These are phyloP conservation scores for Volvox africanus DNA, from an alignment of 139 green algal genomes.

Conservation along the genomic window DNA sequence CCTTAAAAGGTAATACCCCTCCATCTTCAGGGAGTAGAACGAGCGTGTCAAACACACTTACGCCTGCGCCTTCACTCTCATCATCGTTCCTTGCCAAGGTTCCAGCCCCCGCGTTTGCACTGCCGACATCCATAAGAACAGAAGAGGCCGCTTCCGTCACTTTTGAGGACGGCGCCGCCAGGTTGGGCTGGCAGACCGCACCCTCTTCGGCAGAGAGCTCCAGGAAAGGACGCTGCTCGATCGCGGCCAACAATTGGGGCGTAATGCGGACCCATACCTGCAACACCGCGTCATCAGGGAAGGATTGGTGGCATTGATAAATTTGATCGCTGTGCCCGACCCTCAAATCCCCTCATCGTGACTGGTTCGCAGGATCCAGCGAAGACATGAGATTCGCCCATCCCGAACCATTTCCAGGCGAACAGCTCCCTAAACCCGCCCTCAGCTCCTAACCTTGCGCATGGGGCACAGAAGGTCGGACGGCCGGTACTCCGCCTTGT, in stretches of 20 bases:
- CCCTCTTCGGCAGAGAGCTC: slow-evolving; percentile 47
- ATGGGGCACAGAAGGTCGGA: slow-evolving; percentile 92
- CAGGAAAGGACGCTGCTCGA: slow-evolving; percentile 50
- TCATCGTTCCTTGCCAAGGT: too few relatives aligned
- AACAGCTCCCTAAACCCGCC: too few relatives aligned
- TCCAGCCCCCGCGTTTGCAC: too few relatives aligned
- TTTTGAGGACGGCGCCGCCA: slow-evolving; percentile 21
- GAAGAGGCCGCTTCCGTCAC: too few relatives aligned
- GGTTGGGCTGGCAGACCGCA: slow-evolving; percentile 41
- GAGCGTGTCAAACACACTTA: neutral
- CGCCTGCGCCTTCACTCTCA: neutral
- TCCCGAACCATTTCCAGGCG: too few relatives aligned
- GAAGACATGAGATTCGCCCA: too few relatives aligned
- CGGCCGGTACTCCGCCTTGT: slow-evolving; percentile 91
- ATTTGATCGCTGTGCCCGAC: too few relatives aligned
- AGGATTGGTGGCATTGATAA: too few relatives aligned
- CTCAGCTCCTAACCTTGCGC: slow-evolving; percentile 47
- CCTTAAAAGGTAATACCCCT: neutral
- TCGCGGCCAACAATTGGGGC: slow-evolving; percentile 28
- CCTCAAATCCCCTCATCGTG: too few relatives aligned
- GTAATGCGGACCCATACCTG: slow-evolving; percentile 65
- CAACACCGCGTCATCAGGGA: neutral
- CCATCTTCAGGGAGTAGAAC: neutral
- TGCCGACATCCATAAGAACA: too few relatives aligned
- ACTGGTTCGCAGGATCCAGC: too few relatives aligned